These are phyloP conservation scores for Fusarium solani-melongenae DNA, from an alignment of 2,329 filamentous ascomycete genomes.

Conservation along the genomic window DNA sequence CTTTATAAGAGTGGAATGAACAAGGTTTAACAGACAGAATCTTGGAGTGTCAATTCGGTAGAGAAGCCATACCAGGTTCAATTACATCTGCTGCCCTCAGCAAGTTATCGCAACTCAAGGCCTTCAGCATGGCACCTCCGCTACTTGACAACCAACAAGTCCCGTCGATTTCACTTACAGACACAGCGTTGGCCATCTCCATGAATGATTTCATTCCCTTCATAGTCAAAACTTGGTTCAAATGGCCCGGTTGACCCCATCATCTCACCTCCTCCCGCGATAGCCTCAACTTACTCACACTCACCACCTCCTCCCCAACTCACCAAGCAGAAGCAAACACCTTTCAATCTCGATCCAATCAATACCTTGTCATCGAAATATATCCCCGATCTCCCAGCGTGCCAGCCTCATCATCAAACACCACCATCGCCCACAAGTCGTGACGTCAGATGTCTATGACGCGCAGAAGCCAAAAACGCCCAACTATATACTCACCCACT, in stretches of 20 bases:
- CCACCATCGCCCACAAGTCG: slow-evolving; percentile 1
- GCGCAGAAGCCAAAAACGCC: neutral
- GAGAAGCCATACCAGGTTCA: neutral
- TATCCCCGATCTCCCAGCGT: neutral
- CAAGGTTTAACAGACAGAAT: neutral
- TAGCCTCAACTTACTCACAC: neutral
- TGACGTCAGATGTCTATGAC: slow-evolving; percentile 12
- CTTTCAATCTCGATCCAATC: neutral
- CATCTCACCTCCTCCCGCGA: neutral
- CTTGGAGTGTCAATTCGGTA: neutral
- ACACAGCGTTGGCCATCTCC: too few relatives aligned
- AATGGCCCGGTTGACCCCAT: neutral
- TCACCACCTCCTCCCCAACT: neutral
- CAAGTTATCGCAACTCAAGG: neutral
- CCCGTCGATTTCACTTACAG: neutral
- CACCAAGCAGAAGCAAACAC: neutral
- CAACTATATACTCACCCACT: neutral
- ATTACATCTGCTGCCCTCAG: neutral
- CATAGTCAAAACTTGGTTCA: accelerated
- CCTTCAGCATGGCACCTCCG: neutral
- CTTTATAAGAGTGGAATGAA: neutral
- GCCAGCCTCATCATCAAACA: neutral
- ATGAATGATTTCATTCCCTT: neutral
- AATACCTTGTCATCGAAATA: neutral
- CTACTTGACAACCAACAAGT: neutral